Percentiles rank a stretch among this genome's conserved stretches.
Conservation (phyloP, 2,329 filamentous ascomycete genomes). For the Pseudogymnoascus sp. region DNA sequence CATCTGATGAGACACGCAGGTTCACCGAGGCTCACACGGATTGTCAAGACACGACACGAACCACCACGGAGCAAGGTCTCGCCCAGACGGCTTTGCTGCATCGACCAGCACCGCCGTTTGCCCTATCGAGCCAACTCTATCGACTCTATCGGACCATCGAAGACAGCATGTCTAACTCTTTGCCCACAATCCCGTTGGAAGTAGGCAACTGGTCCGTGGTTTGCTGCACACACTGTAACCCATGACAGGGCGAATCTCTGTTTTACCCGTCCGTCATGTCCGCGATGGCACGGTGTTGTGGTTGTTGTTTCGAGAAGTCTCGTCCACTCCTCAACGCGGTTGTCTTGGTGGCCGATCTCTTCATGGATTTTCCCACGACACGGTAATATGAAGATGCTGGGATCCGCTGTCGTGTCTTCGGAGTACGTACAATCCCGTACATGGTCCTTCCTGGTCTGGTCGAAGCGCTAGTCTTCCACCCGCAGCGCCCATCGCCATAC, state of each 20-base stretch:
- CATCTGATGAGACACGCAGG: background rate
- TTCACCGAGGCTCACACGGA: constrained; percentile 1
- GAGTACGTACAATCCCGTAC: constrained; percentile 5
- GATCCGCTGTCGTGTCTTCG: background rate
- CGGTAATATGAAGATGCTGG: constrained; percentile 4
- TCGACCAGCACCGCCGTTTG: background rate
- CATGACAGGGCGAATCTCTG: background rate
- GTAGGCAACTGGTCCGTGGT: constrained; percentile 1
- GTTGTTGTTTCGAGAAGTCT: constrained; percentile 7
- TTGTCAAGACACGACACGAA: background rate
- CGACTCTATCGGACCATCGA: background rate
- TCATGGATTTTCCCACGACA: constrained; percentile 3
- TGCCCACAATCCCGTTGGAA: background rate
- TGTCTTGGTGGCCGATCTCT: constrained; percentile 3
- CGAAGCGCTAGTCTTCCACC: background rate
- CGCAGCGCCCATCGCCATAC: background rate
- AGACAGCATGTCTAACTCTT: constrained; percentile 4
- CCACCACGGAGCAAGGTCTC: background rate
- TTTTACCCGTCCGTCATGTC: background rate
- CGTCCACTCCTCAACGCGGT: background rate
- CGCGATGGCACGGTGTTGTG: background rate
- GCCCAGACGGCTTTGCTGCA: background rate
- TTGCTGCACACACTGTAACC: background rate
- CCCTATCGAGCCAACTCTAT: constrained; percentile 2
- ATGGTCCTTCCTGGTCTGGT: background rate